Base-by-base conservation (phyloP, 352 stramenopile genomes). In the Phytophthora lateralis region DNA sequence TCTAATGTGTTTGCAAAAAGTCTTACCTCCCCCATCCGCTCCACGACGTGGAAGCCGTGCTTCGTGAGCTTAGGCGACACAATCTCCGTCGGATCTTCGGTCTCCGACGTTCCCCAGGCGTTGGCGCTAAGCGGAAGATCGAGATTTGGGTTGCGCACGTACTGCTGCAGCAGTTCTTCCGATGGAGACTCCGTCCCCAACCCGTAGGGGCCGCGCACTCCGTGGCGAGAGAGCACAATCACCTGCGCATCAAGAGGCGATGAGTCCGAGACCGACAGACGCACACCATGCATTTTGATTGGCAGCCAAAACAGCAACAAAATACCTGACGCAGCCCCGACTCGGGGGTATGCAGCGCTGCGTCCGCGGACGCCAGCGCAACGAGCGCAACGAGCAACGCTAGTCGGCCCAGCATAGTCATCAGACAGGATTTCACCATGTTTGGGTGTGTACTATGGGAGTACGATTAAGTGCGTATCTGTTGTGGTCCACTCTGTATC, bases 51-150 rank as follows among this genome's bases (percentile, higher is more conserved):
- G 51, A 78, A 88, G 45, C 83, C 83, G 69, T 92, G 83, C 48
- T 85, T 86, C 8, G 83, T 92, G 60, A 92, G 75, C 55, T 92
- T 92, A n/a, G 83, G 83, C 6, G 80, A 84, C 53, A 92, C 83
- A 54, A 76, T 61, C 59, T 90, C 81, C 3, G 38, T 62, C 39
- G 77, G 77, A 56, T 92, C 80, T 55, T 89, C 76, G 8, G 62
- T 78, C 64, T 90, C 77, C 2, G 75, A 87, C 14, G 83, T 92
- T 20, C 83, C 83, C 83, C 83, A 92, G 6, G 73, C 76, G 9
- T 71, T 73, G 11, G 73, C 83, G 17, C 60, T 71, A 12, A 90
- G 59, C 27, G 81, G 79, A 9, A 92, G 69, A 43, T 80, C 26
- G 26, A 90, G 49, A 15, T 85, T 63, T n/a, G 78, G 70, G 48